Percentiles rank a stretch among this genome's conserved stretches.
Evolutionary conservation across 257 asterid genomes (phyloP).

Genomic region (Ocimum tenuiflorum): DNA sequence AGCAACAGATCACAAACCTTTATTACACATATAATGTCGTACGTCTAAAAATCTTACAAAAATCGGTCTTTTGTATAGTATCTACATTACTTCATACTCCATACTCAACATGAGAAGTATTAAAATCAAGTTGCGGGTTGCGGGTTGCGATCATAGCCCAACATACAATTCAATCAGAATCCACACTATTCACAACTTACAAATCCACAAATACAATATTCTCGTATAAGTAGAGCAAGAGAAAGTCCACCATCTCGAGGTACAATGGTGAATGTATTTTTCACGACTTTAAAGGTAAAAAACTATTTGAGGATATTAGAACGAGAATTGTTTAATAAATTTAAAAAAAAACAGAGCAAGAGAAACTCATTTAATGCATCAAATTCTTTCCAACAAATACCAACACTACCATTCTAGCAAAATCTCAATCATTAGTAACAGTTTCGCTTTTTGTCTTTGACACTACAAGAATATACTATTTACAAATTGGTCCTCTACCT

Average conservation of each 20-base stretch:
- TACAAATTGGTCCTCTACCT: background rate
- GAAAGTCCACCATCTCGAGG: no score
- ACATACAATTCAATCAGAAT: background rate
- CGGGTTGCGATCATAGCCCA: background rate
- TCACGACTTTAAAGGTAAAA: no score
- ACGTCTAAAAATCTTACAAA: no score
- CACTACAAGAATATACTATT: background rate
- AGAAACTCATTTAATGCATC: background rate
- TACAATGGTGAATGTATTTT: no score
- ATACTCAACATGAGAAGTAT: no score
- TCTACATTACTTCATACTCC: background rate
- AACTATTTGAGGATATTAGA: no score
- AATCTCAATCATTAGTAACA: background rate
- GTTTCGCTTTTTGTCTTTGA: no score
- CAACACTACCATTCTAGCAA: background rate
- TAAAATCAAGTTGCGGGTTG: no score
- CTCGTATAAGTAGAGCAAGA: slow-evolving; percentile 1
- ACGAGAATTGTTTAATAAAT: no score
- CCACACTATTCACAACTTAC: background rate
- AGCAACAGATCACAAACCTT: no score
- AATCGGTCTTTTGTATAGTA: no score
- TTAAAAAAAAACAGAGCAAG: slow-evolving; percentile 2
- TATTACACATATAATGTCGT: no score
- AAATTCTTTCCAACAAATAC: background rate
- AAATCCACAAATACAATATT: background rate